phyloP scores from a whole-genome alignment of 805 yeast genomes.

The Candida krabiensis region DNA sequence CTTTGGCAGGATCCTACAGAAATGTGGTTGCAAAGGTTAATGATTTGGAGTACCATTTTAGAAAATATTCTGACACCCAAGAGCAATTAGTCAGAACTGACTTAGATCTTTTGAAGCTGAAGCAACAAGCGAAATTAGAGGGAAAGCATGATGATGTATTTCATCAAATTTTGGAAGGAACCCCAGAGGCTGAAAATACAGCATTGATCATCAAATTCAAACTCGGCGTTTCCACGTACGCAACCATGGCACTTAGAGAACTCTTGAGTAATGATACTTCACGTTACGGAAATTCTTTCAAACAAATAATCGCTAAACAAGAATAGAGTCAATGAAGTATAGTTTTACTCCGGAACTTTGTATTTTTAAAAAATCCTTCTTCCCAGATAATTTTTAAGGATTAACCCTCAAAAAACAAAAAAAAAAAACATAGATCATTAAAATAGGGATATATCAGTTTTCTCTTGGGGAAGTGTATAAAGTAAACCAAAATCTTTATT shows the following conservation, averaged over 20 bases:
- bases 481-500: too few relatives aligned
- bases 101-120: conserved; percentile 49
- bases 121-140: conserved; percentile 18
- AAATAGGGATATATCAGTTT: too few relatives aligned
- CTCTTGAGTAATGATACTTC: conserved; percentile 74
- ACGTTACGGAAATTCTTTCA: conserved; percentile 27
- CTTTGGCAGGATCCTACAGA: conserved; percentile 90
- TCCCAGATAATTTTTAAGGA: too few relatives aligned
- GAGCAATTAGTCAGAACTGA: conserved; percentile 82
- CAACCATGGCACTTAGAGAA: conserved; percentile 96
- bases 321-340: neutral
- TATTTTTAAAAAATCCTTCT: too few relatives aligned
- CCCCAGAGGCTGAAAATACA: conserved; percentile 43
- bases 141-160: conserved; percentile 8
- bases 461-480: too few relatives aligned
- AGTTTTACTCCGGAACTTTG: too few relatives aligned
- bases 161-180: conserved; percentile 32
- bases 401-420: too few relatives aligned
- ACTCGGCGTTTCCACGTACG: conserved; percentile 85
- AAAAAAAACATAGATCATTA: too few relatives aligned
- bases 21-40: conserved; percentile 65
- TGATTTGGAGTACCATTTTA: conserved; percentile 58
- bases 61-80: conserved; percentile 60
- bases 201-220: conserved; percentile 79
- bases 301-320: conserved; percentile 12